These are phyloP conservation scores for Cynara cardunculus DNA, from an alignment of 129 eudicot genomes.

Conservation along the genomic window DNA sequence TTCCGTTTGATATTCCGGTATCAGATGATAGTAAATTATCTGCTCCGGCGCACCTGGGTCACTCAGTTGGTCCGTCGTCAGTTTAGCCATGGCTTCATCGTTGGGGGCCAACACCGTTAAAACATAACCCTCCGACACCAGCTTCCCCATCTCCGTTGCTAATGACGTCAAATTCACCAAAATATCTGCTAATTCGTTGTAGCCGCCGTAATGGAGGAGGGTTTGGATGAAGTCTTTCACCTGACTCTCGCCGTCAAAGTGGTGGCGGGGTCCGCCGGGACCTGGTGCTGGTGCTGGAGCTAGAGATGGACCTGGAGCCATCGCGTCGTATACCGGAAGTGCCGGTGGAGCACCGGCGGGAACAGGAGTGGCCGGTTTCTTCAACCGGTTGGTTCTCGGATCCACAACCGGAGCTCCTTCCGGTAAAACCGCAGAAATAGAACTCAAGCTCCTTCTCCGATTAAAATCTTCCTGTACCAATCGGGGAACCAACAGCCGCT, in stretches of 20 bases:
- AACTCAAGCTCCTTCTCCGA: constrained; percentile 56
- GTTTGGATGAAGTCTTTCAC: constrained; percentile 88
- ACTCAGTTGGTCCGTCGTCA: constrained; percentile 77
- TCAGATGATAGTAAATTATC: constrained; percentile 76
- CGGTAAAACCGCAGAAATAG: constrained; percentile 79
- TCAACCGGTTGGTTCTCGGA: constrained; percentile 62
- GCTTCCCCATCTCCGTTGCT: constrained; percentile 83
- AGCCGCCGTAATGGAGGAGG: constrained; percentile 83
- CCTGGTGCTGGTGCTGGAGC: constrained; percentile 99
- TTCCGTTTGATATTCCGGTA: constrained; percentile 96
- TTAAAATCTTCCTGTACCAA: constrained; percentile 74
- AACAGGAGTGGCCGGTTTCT: constrained; percentile 37
- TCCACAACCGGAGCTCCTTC: constrained; percentile 89
- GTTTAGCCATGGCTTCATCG: constrained; percentile 92
- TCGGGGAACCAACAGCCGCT: constrained; percentile 56
- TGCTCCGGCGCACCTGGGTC: constrained; percentile 97
- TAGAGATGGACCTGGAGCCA: constrained; percentile 84
- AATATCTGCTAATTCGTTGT: constrained; percentile 87
- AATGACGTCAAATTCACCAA: constrained; percentile 72
- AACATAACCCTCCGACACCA: constrained; percentile 85
- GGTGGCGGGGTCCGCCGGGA: constrained; percentile 76
- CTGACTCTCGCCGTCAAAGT: constrained; percentile 79
- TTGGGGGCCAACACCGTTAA: constrained; percentile 89
- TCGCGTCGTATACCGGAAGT: constrained; percentile 63
- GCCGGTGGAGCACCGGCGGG: constrained; percentile 69